Conservation (phyloP, 1,139 yeast species). For the Geotrichum macrosporum region DNA sequence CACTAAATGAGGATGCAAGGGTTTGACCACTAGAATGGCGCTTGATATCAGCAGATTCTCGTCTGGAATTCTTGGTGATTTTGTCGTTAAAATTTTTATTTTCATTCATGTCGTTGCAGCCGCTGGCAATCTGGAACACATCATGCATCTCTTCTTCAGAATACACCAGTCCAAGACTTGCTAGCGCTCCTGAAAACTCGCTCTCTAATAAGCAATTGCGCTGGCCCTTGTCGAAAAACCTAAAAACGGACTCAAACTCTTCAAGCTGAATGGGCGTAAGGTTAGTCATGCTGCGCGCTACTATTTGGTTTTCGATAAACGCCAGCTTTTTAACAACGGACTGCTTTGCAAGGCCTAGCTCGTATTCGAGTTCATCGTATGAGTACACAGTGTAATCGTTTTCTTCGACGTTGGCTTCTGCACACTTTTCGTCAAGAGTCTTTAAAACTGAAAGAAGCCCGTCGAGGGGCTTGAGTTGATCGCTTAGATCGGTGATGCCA, state of each 20-base stretch:
- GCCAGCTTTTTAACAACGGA: slow-evolving; percentile 40
- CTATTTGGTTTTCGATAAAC: slow-evolving; percentile 42
- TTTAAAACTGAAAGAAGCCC: slow-evolving; percentile 31
- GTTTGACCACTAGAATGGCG: not conserved
- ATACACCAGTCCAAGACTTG: slow-evolving; percentile 40
- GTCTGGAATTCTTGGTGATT: not conserved
- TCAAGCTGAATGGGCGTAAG: slow-evolving; percentile 43
- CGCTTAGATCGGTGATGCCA: slow-evolving; percentile 35
- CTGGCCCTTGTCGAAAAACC: slow-evolving; percentile 41
- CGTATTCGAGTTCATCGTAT: slow-evolving; percentile 41
- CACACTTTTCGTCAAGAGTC: slow-evolving; percentile 33
- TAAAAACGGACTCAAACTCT: slow-evolving; percentile 43
- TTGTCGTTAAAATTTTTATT: not conserved
- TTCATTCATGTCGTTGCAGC: slow-evolving; percentile 1
- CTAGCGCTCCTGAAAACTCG: slow-evolving; percentile 43
- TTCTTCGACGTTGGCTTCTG: slow-evolving; percentile 42
- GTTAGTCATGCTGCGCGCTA: slow-evolving; percentile 41
- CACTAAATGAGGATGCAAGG: not conserved
- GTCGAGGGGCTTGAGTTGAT: slow-evolving; percentile 37
- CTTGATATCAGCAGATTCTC: not conserved
- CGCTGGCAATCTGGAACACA: slow-evolving; percentile 34
- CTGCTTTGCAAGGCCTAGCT: slow-evolving; percentile 39
- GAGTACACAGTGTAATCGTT: slow-evolving; percentile 42
- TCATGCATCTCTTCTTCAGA: slow-evolving; percentile 40
- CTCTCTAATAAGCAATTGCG: slow-evolving; percentile 36